A percentile compares a stretch with the other conserved stretches of the same genome.
Evolutionary conservation across 768 basidiomycete species (phyloP).

Genomic region (Clavaria fumosa): DNA sequence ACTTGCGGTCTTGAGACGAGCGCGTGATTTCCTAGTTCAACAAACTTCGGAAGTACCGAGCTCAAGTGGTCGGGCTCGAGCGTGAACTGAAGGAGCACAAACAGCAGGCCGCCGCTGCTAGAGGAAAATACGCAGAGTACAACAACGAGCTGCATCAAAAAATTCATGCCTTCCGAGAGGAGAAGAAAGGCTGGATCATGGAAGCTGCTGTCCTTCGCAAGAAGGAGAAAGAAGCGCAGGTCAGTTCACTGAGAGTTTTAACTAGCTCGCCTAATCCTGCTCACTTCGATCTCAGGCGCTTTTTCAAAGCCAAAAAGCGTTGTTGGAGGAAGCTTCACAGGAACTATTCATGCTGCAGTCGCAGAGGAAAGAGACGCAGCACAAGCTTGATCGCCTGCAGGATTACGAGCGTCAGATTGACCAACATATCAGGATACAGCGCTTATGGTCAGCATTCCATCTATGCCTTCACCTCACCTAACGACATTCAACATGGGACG

Average conservation of each 20-base stretch:
- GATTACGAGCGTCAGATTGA: slow-evolving; percentile 86
- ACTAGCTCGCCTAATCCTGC: background rate
- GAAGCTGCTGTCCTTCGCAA: slow-evolving; percentile 57
- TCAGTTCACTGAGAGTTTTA: slow-evolving; percentile 14
- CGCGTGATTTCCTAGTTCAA: slow-evolving; percentile 39
- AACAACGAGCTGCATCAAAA: slow-evolving; percentile 69
- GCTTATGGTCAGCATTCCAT: slow-evolving; percentile 45
- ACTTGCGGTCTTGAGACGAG: background rate
- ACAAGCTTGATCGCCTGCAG: slow-evolving; percentile 63
- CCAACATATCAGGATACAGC: slow-evolving; percentile 60
- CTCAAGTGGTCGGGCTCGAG: slow-evolving; percentile 50
- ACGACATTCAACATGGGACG: too few relatives aligned
- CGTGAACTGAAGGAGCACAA: slow-evolving; percentile 59
- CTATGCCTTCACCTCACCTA: background rate
- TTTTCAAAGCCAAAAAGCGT: slow-evolving; percentile 51
- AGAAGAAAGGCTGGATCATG: slow-evolving; percentile 60
- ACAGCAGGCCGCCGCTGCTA: slow-evolving; percentile 52
- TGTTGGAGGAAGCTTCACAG: slow-evolving; percentile 52
- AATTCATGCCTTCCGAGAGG: slow-evolving; percentile 56
- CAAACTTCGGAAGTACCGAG: slow-evolving; percentile 62
- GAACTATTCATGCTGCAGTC: slow-evolving; percentile 63
- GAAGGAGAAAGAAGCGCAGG: slow-evolving; percentile 57
- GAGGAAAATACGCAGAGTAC: slow-evolving; percentile 74
- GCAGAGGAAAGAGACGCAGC: slow-evolving; percentile 58
- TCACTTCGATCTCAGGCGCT: slow-evolving; percentile 31